Evolutionary conservation across 31 red algal species (phyloP).

Genomic region (Porphyra umbilicalis): DNA sequence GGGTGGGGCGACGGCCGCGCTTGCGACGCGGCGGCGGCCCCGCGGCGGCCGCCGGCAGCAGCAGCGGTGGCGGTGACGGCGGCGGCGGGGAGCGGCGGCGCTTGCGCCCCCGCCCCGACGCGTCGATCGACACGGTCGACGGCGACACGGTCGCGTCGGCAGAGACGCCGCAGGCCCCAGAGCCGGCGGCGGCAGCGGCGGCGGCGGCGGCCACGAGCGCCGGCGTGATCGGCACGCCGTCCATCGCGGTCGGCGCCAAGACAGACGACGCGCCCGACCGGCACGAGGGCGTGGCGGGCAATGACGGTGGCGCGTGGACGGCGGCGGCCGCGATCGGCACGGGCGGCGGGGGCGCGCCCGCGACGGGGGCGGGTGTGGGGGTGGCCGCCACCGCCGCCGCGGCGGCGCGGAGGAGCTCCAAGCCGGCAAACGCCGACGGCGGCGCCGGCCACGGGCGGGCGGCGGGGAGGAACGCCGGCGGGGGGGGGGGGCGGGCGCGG

Average conservation of each 20-base stretch:
- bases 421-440: background rate
- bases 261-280: background rate
- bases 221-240: background rate
- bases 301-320: background rate
- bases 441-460: background rate
- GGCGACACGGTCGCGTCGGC: background rate
- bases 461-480: background rate
- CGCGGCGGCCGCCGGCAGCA: background rate
- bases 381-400: background rate
- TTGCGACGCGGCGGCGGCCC: background rate
- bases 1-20: background rate
- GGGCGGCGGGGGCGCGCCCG: background rate
- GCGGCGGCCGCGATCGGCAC: background rate
- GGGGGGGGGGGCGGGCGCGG: no score
- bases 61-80: background rate
- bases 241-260: no score
- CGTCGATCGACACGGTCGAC: background rate
- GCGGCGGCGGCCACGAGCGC: background rate
- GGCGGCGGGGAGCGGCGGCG: background rate
- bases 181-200: no score
- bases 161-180: background rate
- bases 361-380: background rate
- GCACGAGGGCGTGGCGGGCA: background rate
- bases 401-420: background rate
- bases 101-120: background rate